Base-by-base conservation (phyloP, 805 yeast species). In the Yarrowia sp. region DNA sequence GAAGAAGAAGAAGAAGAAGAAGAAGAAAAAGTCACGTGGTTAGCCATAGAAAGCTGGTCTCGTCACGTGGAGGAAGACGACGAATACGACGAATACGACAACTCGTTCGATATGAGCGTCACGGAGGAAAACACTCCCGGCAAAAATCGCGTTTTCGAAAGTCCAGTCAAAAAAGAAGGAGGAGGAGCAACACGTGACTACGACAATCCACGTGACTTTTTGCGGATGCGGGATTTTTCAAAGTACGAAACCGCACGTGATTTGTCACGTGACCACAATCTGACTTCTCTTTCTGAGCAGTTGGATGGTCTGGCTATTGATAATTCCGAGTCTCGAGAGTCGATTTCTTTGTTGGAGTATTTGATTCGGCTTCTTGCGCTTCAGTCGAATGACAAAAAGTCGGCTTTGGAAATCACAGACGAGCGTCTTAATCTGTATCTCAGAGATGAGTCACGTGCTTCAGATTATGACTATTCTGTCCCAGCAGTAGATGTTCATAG, bases 311-410 rank as follows among this genome's bases (percentile, higher is more conserved):
- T 58, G 16, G 4, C 43, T 9, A 21, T 38, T 17, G 48, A 26
- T n/a, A n/a, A n/a, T 70, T 69, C 43, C 66, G 72, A 24, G 49
- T 33, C 61, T n/a, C 36, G 26, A 5, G 73, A 68, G n/a, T 77
- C 83, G 1, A 76, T 88, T 19, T 82, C 90, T 0, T 72, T 88
- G 19, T 73, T 88, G 2, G 92, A 89, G 71, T 88, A 88, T 68
- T 66, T 88, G 6, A 70, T 88, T 0, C 75, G 93, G 43, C 76
- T 89, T 16, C 73, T 82, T 14, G 83, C 86, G 0, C 74, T 88
- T 16, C 92, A 89, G 71, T 77, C 81, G 12, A 82, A 78, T 66
- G 92, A 87, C 69, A 85, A 83, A 67, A 75, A 72, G 26, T 78
- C 86, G 1, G 74, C 87, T 3, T 70, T 83, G 9, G 76, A 82